Conservation (phyloP, 352 stramenopile genomes). For the Pythium coloratum region DNA sequence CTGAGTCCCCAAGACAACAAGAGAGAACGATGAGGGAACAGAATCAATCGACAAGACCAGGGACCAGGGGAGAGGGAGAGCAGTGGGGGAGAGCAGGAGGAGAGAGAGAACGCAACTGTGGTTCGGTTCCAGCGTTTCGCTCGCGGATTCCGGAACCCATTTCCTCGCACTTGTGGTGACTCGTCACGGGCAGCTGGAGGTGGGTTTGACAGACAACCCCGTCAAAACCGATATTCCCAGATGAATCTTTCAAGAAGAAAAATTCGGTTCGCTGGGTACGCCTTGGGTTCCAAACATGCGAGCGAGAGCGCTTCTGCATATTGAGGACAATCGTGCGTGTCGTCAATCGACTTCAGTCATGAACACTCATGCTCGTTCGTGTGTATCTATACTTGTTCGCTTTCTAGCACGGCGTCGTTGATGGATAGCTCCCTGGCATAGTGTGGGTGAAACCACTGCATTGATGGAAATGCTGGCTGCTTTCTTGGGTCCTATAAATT, state of each 20-base stretch:
- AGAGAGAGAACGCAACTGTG: neutral
- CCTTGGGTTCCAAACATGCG: neutral
- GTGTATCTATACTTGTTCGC: too few relatives aligned
- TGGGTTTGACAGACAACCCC: neutral
- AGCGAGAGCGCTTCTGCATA: neutral
- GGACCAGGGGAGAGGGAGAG: neutral
- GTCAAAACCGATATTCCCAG: conserved; percentile 1
- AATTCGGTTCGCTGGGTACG: neutral
- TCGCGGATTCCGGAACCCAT: neutral
- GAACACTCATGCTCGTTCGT: neutral
- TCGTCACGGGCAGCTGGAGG: neutral
- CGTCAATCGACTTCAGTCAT: neutral
- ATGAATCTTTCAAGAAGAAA: neutral
- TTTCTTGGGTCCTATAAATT: neutral
- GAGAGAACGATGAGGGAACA: neutral
- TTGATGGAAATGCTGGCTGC: too few relatives aligned
- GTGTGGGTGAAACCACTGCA: neutral
- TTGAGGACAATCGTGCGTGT: neutral
- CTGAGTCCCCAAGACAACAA: neutral
- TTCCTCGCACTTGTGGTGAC: neutral
- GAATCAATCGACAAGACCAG: too few relatives aligned
- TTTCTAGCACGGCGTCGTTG: neutral
- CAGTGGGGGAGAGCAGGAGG: neutral
- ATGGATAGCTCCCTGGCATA: neutral
- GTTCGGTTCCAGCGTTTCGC: neutral